These are phyloP conservation scores for Penicillium sp. DNA, from an alignment of 2,329 filamentous ascomycete species.

Conservation along the genomic window DNA sequence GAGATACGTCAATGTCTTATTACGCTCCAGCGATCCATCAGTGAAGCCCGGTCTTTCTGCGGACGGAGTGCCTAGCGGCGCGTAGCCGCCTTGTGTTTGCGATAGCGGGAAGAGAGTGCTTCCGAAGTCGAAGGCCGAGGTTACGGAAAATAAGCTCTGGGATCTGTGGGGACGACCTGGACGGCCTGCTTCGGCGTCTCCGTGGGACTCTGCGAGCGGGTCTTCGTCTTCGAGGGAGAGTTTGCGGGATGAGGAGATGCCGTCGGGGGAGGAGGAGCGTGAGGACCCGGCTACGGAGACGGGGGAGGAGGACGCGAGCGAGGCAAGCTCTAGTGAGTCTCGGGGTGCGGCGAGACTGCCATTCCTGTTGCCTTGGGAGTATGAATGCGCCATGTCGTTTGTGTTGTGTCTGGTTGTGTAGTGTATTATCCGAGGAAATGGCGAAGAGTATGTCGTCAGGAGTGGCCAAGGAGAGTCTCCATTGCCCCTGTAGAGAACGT, in stretches of 20 bases:
- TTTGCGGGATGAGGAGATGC: conserved; percentile 85
- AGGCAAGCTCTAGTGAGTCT: conserved; percentile 95
- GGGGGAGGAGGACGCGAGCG: conserved; percentile 78
- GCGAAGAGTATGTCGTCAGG: conserved; percentile 1
- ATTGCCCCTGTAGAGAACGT: conserved; percentile 10
- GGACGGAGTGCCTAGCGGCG: conserved; percentile 74
- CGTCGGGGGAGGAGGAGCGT: conserved; percentile 71
- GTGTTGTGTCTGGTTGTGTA: conserved; percentile 3
- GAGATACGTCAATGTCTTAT: conserved; percentile 91
- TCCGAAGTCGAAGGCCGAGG: conserved; percentile 94
- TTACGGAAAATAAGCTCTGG: conserved; percentile 77
- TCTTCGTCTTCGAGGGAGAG: conserved; percentile 86
- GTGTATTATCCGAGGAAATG: not conserved
- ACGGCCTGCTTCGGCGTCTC: conserved; percentile 55
- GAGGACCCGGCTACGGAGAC: conserved; percentile 62
- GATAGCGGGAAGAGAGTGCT: conserved; percentile 88
- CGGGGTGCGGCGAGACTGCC: conserved; percentile 51
- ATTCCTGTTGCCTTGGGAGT: conserved; percentile 30
- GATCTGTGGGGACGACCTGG: conserved; percentile 43
- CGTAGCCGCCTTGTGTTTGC: conserved; percentile 76
- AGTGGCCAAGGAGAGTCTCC: conserved; percentile 8
- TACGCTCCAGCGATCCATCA: conserved; percentile 83
- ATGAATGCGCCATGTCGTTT: conserved; percentile 33
- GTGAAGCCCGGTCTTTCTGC: conserved; percentile 50
- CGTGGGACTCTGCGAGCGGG: conserved; percentile 55